Conservation (phyloP, 345 rosid species). For the Sonneratia caseolaris region DNA sequence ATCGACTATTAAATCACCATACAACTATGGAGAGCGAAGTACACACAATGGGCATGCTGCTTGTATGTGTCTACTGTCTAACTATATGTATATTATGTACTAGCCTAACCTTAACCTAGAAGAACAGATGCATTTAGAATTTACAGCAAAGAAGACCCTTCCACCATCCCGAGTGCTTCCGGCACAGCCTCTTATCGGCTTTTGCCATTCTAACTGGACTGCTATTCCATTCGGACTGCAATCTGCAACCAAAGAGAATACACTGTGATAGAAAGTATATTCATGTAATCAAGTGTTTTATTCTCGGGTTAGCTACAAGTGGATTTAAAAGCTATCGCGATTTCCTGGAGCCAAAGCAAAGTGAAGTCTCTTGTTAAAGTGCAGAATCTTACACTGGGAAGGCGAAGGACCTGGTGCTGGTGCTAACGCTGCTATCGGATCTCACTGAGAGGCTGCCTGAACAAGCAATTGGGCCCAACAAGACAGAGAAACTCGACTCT, state of each 20-base stretch:
- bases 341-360: neutral
- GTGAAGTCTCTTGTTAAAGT: neutral
- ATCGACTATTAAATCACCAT: neutral
- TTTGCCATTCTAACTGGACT: constrained; percentile 36
- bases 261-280: neutral
- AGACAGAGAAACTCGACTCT: constrained; percentile 67
- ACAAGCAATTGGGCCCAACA: constrained; percentile 50
- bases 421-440: constrained; percentile 77
- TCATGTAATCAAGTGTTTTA: no score
- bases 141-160: constrained; percentile 24
- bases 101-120: constrained; percentile 1
- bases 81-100: constrained; percentile 8
- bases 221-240: constrained; percentile 30
- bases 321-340: neutral
- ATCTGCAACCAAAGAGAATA: constrained; percentile 7
- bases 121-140: constrained; percentile 17
- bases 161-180: constrained; percentile 23
- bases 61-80: neutral
- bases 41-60: neutral
- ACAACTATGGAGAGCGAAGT: neutral
- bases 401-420: constrained; percentile 88
- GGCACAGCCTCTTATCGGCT: constrained; percentile 11
- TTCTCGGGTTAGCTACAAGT: neutral
- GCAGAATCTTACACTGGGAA: constrained; percentile 53
- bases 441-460: constrained; percentile 81